These are phyloP conservation scores for Populus pruinosa DNA, from an alignment of 345 rosid species.

Conservation along the genomic window DNA sequence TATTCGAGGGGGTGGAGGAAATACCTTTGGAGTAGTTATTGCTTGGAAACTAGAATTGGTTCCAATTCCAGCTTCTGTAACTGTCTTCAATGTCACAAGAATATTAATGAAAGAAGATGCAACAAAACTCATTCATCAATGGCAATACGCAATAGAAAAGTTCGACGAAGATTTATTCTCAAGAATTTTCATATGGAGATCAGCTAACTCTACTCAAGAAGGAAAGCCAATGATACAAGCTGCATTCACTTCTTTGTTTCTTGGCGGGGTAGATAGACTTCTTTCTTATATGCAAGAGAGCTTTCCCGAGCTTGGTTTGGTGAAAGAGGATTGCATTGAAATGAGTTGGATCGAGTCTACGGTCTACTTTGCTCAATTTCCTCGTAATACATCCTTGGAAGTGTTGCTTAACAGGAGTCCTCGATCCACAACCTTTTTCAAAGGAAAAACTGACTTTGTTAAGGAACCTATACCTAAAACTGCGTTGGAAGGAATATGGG, in stretches of 20 bases:
- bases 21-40: slow-evolving; percentile 8
- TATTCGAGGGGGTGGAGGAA: slow-evolving; percentile 22
- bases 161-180: not conserved
- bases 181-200: not conserved
- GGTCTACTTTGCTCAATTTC: not conserved
- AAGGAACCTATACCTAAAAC: not conserved
- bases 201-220: not conserved
- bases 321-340: not conserved
- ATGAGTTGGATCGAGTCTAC: slow-evolving; percentile 3
- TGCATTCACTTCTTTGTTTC: not conserved
- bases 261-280: not conserved
- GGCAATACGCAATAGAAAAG: not conserved
- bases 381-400: not conserved
- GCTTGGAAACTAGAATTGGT: not conserved
- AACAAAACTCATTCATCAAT: not conserved
- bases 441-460: slow-evolving; percentile 2
- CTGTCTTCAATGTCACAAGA: not conserved
- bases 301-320: slow-evolving; percentile 2
- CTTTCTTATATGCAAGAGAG: not conserved
- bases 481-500: not conserved
- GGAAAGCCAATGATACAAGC: not conserved
- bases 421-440: not conserved
- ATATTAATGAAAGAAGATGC: not conserved
- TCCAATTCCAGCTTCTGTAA: not conserved
- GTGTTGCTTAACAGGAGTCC: not conserved